These are phyloP conservation scores for Cercospora sp. DNA, from an alignment of 2,329 filamentous ascomycete species.

Conservation along the genomic window DNA sequence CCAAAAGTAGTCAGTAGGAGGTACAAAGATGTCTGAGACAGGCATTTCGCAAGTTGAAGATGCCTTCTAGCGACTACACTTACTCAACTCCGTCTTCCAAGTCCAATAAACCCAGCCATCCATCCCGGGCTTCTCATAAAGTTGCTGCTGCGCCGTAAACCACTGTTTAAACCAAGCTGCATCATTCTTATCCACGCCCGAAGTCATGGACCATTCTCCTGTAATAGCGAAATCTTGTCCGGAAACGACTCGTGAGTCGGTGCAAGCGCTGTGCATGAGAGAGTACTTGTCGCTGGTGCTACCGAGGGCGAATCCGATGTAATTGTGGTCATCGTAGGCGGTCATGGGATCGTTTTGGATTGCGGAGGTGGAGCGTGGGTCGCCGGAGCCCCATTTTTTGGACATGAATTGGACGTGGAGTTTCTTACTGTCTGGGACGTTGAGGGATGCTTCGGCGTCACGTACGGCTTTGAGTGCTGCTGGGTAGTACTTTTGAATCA, in stretches of 20 bases:
- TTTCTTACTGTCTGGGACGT: constrained; percentile 6
- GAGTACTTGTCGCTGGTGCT: constrained; percentile 3
- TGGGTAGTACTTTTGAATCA: constrained; percentile 13
- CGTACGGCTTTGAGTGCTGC: constrained; percentile 15
- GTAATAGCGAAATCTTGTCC: constrained; percentile 16
- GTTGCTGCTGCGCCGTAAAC: constrained; percentile 18
- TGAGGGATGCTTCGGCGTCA: constrained; percentile 11
- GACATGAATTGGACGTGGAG: constrained; percentile 21
- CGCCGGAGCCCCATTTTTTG: constrained; percentile 14
- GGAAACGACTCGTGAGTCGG: constrained; percentile 8
- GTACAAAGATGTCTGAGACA: no score
- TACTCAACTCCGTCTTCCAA: constrained; percentile 17
- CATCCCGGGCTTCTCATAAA: constrained; percentile 18
- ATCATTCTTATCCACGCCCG: constrained; percentile 11
- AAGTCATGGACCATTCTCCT: constrained; percentile 17
- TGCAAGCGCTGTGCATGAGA: constrained; percentile 17
- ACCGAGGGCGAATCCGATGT: constrained; percentile 13
- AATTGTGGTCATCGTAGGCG: constrained; percentile 19
- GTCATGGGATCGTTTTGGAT: constrained; percentile 14
- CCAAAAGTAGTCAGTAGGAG: no score
- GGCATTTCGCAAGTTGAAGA: no score
- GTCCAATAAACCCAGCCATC: constrained; percentile 18
- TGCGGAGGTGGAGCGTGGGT: constrained; percentile 8
- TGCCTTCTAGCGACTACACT: no score
- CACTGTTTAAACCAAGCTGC: constrained; percentile 6